Conservation (phyloP, 208 protist genomes). For the Acanthamoeba comandoni region DNA sequence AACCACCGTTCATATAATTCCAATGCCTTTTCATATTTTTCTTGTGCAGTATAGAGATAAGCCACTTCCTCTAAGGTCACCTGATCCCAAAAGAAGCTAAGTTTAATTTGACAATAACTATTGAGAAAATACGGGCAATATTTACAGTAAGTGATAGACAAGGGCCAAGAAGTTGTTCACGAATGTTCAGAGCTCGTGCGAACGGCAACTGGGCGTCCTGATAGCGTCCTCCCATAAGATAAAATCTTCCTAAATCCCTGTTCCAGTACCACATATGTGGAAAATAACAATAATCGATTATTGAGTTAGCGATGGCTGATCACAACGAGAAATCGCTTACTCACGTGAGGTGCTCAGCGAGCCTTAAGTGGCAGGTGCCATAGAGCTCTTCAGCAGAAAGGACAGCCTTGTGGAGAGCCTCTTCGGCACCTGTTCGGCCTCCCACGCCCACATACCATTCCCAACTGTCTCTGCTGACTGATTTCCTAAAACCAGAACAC, state of each 20-base stretch:
- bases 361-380: conserved; percentile 32
- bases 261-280: neutral
- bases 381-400: conserved; percentile 24
- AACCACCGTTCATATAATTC: conserved; percentile 30
- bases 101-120: no score
- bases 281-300: neutral
- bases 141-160: conserved; percentile 11
- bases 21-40: conserved; percentile 27
- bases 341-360: conserved; percentile 54
- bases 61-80: conserved; percentile 52
- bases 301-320: neutral
- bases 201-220: neutral
- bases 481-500: neutral
- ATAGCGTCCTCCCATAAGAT: neutral
- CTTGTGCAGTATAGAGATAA: conserved; percentile 69
- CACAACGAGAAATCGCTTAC: neutral
- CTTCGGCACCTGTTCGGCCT: conserved; percentile 8
- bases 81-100: no score
- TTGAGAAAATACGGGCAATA: conserved; percentile 20
- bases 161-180: conserved; percentile 52
- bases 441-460: conserved; percentile 29
- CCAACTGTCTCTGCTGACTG: neutral
- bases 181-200: conserved; percentile 35
- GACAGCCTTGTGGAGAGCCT: conserved; percentile 48
- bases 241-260: neutral